Conservation (phyloP, 495 filamentous ascomycete species). For the Tirmania nivea region DNA sequence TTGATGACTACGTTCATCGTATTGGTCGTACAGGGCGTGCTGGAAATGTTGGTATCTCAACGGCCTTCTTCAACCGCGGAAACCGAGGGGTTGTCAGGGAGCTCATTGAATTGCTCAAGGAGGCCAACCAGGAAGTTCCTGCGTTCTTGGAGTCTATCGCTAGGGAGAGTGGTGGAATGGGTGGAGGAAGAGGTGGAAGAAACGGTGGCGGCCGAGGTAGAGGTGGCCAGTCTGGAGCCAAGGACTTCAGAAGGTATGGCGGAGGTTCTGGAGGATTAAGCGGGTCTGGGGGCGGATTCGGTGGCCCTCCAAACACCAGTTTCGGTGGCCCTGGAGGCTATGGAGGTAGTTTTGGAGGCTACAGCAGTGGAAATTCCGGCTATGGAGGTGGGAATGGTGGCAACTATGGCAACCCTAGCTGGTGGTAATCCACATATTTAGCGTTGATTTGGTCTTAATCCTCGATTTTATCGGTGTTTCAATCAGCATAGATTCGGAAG, state of each 20-base stretch:
- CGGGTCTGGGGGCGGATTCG: constrained; percentile 28
- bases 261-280: constrained; percentile 33
- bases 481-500: not conserved
- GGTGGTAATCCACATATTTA: constrained; percentile 53
- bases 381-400: constrained; percentile 10
- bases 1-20: constrained; percentile 97
- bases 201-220: constrained; percentile 34
- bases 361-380: constrained; percentile 19
- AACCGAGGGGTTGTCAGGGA: constrained; percentile 95
- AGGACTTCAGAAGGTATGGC: constrained; percentile 63
- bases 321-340: constrained; percentile 22
- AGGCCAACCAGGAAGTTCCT: constrained; percentile 92
- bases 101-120: constrained; percentile 85
- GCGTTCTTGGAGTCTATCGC: constrained; percentile 88
- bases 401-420: constrained; percentile 71
- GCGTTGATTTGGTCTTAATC: not conserved
- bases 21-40: constrained; percentile 99
- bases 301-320: constrained; percentile 28
- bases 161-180: constrained; percentile 64
- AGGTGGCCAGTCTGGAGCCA: constrained; percentile 39
- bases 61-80: constrained; percentile 98
- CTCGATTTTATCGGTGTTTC: not conserved
- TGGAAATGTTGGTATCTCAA: constrained; percentile 94
- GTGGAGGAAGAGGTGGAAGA: constrained; percentile 48
- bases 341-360: constrained; percentile 10